phyloP scores from a whole-genome alignment of 108 stramenopile species.

The Nitzschia palea region DNA sequence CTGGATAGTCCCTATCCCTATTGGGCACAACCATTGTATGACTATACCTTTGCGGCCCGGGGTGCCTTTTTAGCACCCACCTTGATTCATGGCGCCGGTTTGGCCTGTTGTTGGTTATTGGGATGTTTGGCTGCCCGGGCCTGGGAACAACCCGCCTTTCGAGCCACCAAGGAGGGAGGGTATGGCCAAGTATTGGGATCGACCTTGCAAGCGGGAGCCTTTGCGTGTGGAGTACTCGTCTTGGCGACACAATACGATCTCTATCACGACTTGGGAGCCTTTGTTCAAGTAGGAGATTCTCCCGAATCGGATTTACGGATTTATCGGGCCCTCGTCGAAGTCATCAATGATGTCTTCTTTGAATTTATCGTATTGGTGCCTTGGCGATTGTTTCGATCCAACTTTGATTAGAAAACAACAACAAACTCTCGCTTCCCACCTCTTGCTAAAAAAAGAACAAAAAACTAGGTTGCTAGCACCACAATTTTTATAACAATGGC shows the following conservation, averaged over 20 bases:
- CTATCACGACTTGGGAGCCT: slow-evolving; percentile 53
- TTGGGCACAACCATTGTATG: slow-evolving; percentile 64
- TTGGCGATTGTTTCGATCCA: slow-evolving; percentile 51
- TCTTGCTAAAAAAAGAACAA: too few species aligned
- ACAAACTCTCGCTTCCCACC: too few species aligned
- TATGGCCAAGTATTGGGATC: slow-evolving; percentile 47
- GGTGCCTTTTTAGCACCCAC: slow-evolving; percentile 78
- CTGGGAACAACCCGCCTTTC: slow-evolving; percentile 60
- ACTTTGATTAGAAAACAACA: slow-evolving; percentile 6
- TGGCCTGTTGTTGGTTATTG: slow-evolving; percentile 73
- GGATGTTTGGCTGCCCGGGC: slow-evolving; percentile 71
- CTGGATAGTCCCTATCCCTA: slow-evolving; percentile 61
- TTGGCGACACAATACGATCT: slow-evolving; percentile 76
- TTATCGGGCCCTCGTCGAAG: slow-evolving; percentile 54
- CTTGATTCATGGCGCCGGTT: slow-evolving; percentile 74
- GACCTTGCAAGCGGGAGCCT: slow-evolving; percentile 70
- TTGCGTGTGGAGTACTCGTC: slow-evolving; percentile 72
- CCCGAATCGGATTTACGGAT: slow-evolving; percentile 64
- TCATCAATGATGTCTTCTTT: slow-evolving; percentile 75
- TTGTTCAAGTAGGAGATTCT: slow-evolving; percentile 69
- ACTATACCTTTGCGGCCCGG: slow-evolving; percentile 34
- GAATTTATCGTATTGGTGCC: slow-evolving; percentile 53
- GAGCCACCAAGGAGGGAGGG: slow-evolving; percentile 28
- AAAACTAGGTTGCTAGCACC: not conserved
- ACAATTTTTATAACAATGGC: not conserved